Base-by-base conservation (phyloP, 202 grass and related monocot genomes). In the Cymbopogon flexuosus region DNA sequence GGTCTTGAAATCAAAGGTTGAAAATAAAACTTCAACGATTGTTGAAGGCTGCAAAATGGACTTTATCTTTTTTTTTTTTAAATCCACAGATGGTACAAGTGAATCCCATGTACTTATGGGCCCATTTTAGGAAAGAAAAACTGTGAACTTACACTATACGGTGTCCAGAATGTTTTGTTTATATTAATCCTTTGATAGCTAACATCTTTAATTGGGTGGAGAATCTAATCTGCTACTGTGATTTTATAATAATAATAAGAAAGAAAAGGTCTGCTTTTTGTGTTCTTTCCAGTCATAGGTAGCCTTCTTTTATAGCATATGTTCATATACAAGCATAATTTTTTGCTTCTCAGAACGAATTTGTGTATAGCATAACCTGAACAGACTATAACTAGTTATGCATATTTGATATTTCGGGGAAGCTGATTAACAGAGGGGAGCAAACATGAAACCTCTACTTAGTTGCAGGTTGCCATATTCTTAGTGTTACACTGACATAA, bases 401-500 rank as follows among this genome's bases (percentile, higher is more conserved):
- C 47, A 59, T 35, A 47, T 19, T 61, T 77, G 22, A 39, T 78
- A 16, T 18, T 71, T 37, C 52, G 22, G 23, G 14, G 14, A 9
- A 19, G 40, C 5, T 78, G 27, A 77, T 77, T 68, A 65, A 13
- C 24, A 22, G 27, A 56, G 10, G 67, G 45, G 23, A 11, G 6
- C 8, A 76, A 71, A 41, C 30, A n/a, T 70, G n/a, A 5, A 43
- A 40, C 7, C 36, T 68, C 21, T 18, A 68, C 57, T 58, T 19
- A 59, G 36, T 76, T 31, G 36, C 35, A 35, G 8, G 10, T 58
- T 75, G 19, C 23, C 35, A 47, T 81, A 21, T 40, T 68, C 4
- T 18, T 75, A 45, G 65, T 37, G 51, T 79, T 62, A n/a, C 24
- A 37, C 19, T 89, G 47, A 80, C 54, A 45, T 77, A 15, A 63